A percentile compares a stretch with the other conserved stretches of the same genome.
phyloP scores from a whole-genome alignment of 164 flowering plant species.

The Houttuynia cordata region DNA sequence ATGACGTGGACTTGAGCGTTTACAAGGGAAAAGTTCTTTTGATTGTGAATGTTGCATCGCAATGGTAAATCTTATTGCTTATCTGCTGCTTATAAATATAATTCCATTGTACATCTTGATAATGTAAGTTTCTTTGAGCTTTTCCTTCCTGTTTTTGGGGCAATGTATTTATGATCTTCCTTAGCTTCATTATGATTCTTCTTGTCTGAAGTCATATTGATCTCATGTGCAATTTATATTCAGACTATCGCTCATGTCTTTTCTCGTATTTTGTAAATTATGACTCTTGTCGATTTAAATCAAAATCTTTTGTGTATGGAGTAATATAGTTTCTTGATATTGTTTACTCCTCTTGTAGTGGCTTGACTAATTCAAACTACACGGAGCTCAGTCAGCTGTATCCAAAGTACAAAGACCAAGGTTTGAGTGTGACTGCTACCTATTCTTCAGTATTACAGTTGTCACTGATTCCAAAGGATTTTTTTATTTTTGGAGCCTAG shows the following conservation, averaged over 20 bases:
- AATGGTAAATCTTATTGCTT: slow-evolving; percentile 33
- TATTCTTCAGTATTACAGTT: neutral
- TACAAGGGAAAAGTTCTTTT: slow-evolving; percentile 72
- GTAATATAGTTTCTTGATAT: neutral
- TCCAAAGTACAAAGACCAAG: slow-evolving; percentile 68
- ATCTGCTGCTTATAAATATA: neutral
- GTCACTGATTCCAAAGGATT: neutral
- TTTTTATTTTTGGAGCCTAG: neutral
- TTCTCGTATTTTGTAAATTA: neutral
- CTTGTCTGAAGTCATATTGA: no score
- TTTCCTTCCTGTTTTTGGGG: neutral
- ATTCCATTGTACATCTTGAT: neutral
- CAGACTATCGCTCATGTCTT: neutral
- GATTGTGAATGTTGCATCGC: slow-evolving; percentile 79
- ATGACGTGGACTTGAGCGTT: slow-evolving; percentile 53
- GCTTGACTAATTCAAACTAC: slow-evolving; percentile 78
- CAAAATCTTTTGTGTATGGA: no score
- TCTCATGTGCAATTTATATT: no score
- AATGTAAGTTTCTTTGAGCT: neutral
- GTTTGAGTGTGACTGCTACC: slow-evolving; percentile 15
- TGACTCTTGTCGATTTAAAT: no score
- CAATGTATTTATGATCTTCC: neutral
- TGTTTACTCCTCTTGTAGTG: slow-evolving; percentile 33
- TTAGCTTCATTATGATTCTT: neutral
- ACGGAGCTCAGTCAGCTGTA: slow-evolving; percentile 59